These are phyloP conservation scores for Aspergillus amoenus DNA, from an alignment of 2,329 filamentous ascomycete genomes.

Conservation along the genomic window DNA sequence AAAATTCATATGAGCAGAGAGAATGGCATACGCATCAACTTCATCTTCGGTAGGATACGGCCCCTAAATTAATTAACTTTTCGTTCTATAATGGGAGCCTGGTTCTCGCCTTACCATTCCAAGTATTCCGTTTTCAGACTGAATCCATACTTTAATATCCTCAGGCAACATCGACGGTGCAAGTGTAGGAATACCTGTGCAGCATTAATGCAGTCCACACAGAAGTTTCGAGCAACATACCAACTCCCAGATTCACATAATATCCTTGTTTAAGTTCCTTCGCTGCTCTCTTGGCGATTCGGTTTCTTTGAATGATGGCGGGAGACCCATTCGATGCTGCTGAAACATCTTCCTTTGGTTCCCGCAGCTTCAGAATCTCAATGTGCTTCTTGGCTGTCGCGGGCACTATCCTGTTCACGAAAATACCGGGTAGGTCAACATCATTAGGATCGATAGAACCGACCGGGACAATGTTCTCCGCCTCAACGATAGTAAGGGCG, in stretches of 20 bases:
- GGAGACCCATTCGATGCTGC: conserved; percentile 36
- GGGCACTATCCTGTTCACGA: conserved; percentile 76
- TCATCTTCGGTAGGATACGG: conserved; percentile 72
- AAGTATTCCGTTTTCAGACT: conserved; percentile 82
- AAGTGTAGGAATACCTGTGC: conserved; percentile 75
- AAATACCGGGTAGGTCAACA: conserved; percentile 79
- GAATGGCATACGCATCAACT: conserved; percentile 57
- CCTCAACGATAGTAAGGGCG: conserved; percentile 75
- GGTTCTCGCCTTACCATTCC: conserved; percentile 57
- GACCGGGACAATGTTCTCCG: conserved; percentile 75
- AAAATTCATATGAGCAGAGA: no score
- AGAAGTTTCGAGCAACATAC: conserved; percentile 18
- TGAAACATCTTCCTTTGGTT: conserved; percentile 38
- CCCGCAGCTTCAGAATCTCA: conserved; percentile 64
- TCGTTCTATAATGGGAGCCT: neutral
- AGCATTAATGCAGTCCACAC: neutral
- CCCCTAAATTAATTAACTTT: conserved; percentile 43
- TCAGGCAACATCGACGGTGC: conserved; percentile 72
- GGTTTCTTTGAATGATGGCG: conserved; percentile 42
- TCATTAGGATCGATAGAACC: conserved; percentile 72
- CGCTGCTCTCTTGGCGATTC: conserved; percentile 74
- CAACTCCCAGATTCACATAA: conserved; percentile 37
- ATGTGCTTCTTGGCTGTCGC: conserved; percentile 70
- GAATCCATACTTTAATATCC: conserved; percentile 73
- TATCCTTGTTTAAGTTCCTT: conserved; percentile 70